Percentiles rank a stretch among this genome's conserved stretches.
Conservation (phyloP, 495 filamentous ascomycete genomes). For the Xylaria acuta region DNA sequence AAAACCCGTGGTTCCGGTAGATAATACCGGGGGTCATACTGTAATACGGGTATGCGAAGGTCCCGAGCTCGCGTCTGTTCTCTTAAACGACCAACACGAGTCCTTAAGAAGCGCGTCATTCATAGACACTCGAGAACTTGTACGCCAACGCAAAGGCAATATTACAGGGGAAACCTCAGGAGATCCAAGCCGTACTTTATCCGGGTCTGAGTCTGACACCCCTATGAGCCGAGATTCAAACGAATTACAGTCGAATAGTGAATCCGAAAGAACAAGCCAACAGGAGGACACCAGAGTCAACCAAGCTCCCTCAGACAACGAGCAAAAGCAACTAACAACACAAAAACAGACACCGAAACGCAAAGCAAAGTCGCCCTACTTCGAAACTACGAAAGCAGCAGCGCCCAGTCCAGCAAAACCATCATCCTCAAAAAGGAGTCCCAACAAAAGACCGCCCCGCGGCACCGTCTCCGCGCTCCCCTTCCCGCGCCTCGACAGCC, state of each 20-base stretch:
- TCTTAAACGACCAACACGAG: neutral
- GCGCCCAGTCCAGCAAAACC: neutral
- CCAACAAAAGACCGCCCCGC: slow-evolving; percentile 47
- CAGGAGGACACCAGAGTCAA: neutral
- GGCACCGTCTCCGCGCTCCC: slow-evolving; percentile 68
- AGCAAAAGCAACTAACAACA: neutral
- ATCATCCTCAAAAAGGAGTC: slow-evolving; percentile 19
- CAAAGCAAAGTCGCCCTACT: slow-evolving; percentile 53
- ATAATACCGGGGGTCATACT: neutral
- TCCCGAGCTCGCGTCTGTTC: neutral
- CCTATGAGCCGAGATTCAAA: neutral
- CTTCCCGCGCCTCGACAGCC: slow-evolving; percentile 69
- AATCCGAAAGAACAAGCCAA: neutral
- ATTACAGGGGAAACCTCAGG: neutral
- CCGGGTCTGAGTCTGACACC: neutral
- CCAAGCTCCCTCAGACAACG: neutral
- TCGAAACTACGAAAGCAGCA: slow-evolving; percentile 34
- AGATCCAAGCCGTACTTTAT: neutral
- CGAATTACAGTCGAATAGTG: neutral
- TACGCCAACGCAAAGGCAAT: neutral
- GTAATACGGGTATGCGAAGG: neutral
- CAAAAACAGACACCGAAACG: slow-evolving; percentile 27
- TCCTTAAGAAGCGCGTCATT: neutral
- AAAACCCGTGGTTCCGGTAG: neutral
- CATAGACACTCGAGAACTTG: neutral